Base-by-base conservation (phyloP, 805 yeast species). In the Groenewaldozyma salmanticensis region DNA sequence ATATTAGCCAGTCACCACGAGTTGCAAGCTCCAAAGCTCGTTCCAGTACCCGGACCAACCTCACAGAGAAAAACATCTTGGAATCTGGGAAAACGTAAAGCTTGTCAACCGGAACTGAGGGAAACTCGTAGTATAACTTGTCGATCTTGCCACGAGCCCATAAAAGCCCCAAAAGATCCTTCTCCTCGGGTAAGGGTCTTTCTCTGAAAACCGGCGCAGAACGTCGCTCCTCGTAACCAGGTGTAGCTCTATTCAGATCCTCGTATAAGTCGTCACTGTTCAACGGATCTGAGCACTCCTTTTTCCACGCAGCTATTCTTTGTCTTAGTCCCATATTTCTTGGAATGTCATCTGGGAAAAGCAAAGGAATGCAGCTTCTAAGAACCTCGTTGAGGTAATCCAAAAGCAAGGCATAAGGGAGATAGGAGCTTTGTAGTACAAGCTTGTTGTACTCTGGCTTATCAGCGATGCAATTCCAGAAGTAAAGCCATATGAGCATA, bases 401-500 rank as follows among this genome's bases (percentile, higher is more conserved):
- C 13, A 38, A 40, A 4, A 47, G 33, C 31, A 43, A 32, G 18
- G n/a, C 29, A 7, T 34, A 21, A 4, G 51, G 51, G 45, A 47
- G 45, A 9, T 16, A 15, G 19, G 37, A 33, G 31, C 21, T 31
- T 17, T 27, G 21, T 17, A 38, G 15, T 7, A 36, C n/a, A 4
- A 27, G 16, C 21, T 34, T 21, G 27, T 17, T 20, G 24, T 40
- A 33, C 11, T 31, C 37, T 11, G 16, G 20, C 22, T 16, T 24
- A 5, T 44, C 45, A 15, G 42, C 18, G 27, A 48, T 18, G 5
- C 90, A 69, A 9, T 77, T 64, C 18, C 84, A 60, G 52, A 81
- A 85, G 53, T 84, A 81, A 5, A 81, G 60, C 86, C 90, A 82
- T 1, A 86, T 80, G 35, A 83, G 67, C 2, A 79, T 67, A 64